Evolutionary conservation across 1,139 yeast species (phyloP), one percentile per base, ranked within the genome.

Genomic region (Sugiyamaella paludigena): DNA sequence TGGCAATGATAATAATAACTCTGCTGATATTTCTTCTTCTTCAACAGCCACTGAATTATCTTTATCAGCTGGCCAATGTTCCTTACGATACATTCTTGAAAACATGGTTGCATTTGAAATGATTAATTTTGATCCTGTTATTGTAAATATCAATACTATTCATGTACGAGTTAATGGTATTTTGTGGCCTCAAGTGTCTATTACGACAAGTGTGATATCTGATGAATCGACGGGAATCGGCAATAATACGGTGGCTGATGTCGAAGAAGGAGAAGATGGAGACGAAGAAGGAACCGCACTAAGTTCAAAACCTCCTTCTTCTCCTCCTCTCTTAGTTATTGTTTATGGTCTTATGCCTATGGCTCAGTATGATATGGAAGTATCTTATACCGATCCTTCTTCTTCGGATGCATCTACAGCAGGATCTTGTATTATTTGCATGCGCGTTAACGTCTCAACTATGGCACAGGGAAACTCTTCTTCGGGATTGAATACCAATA

Each of bases 171-270:
- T 67, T 24, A 67, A 67, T 38, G 69, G 69, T 2, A 66, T 67
- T 28, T 60, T 56, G 29, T 67, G 71, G 71, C 68, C 70, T 0
- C 71, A 67, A 44, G 63, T 65, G 9, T 56, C 66, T 13, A 48
- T 62, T 30, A 5, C 24, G 3, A 60, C 62, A 47, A 55, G 61
- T 12, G 51, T 45, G 12, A 43, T 34, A 10, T 45, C 43, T 27
- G 49, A 44, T 10, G 27, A 32, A 8, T 31, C 38, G n/a, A 11
- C 12, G 13, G 7, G n/a, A 12, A 26, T 11, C 5, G 7, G 5
- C 4, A 13, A 2, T 5, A 11, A 13, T 9, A 4, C 43, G 3
- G 4, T 13, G n/a, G 47, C 46, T 10, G 44, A 30, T 13, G 51
- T 45, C 16, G 39, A 28, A 34, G 16, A n/a, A 24, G 28, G 19